Evolutionary conservation across 345 rosid species (phyloP), one percentile per base, ranked within the genome.

Genomic region (Citrus australasica): DNA sequence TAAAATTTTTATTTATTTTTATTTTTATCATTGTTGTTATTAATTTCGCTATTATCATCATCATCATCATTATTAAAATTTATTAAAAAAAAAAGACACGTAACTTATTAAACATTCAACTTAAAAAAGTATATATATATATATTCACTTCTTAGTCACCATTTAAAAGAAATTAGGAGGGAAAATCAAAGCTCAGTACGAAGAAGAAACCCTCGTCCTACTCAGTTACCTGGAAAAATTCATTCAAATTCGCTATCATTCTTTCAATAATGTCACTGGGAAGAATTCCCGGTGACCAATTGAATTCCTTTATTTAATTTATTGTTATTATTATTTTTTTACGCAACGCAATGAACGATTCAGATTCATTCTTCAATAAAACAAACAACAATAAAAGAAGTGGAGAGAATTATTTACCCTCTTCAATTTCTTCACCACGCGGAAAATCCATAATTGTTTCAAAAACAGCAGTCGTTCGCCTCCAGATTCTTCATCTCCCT

Each of bases 401-500:
- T 59, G 59, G 62, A 51, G 82, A 32, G 65, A 67, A 75, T 80
- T 27, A 40, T 32, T 72, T 58, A 22, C 13, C 17, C 27, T n/a
- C 35, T 58, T 73, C 76, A 35, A 58, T 33, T 58, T 3, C 32
- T 81, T 70, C 65, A 55, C 78, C 27, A 58, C 77, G 74, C 55
- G 69, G 80, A 27, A 85, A 85, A 80, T 72, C 80, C 56, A 86
- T 76, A 83, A 76, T 67, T 58, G 69, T 84, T 0, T 58, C 79
- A 30, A 84, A 80, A 79, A 79, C 86, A 28, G 97, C 92, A 5
- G 51, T 80, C 19, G 59, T 95, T 35, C 85, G 82, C 65, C 56
- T 95, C 19, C 87, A 62, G 24, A 82, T 40, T 64, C 75, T 91
- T 76, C 89, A 87, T 32, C 65, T 84, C 55, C 95, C 92, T 71